These are phyloP conservation scores for Candida neerlandica DNA, from an alignment of 1,139 yeast genomes.

Conservation along the genomic window DNA sequence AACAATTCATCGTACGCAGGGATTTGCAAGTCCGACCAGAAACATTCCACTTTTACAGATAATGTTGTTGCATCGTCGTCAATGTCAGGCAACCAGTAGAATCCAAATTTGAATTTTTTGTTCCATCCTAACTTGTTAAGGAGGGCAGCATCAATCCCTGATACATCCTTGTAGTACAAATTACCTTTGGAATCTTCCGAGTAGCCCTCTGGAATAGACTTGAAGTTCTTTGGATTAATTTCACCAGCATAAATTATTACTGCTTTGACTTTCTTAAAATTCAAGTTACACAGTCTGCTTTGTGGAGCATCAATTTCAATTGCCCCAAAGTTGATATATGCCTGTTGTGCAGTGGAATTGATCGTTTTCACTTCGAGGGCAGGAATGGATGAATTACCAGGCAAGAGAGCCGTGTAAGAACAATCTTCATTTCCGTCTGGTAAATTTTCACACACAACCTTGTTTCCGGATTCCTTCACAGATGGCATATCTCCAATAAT, in stretches of 20 bases:
- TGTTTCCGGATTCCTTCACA: conserved; percentile 37
- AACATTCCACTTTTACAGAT: conserved; percentile 63
- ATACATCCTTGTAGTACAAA: conserved; percentile 51
- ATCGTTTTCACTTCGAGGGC: conserved; percentile 53
- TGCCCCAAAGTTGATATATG: conserved; percentile 69
- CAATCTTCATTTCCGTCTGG: conserved; percentile 57
- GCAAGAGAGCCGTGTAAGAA: conserved; percentile 51
- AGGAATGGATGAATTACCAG: conserved; percentile 41
- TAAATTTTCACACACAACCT: conserved; percentile 35
- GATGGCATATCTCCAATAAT: conserved; percentile 66
- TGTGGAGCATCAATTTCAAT: conserved; percentile 58
- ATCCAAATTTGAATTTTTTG: conserved; percentile 57
- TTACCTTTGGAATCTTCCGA: conserved; percentile 54
- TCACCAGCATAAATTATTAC: conserved; percentile 7
- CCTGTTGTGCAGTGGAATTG: conserved; percentile 53
- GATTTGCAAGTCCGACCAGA: conserved; percentile 69
- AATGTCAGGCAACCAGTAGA: conserved; percentile 79
- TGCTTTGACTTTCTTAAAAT: conserved; percentile 37
- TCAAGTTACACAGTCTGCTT: conserved; percentile 63
- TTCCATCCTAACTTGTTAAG: conserved; percentile 69
- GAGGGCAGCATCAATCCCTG: conserved; percentile 64
- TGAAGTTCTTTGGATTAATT: conserved; percentile 35
- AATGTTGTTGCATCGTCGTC: conserved; percentile 40
- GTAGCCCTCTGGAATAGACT: conserved; percentile 50
- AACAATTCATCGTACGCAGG: conserved; percentile 74